Percentiles rank a stretch among this genome's conserved stretches.
Evolutionary conservation across 1,284 basidiomycete species (phyloP).

Genomic region (Gastroboletus turbinatus): DNA sequence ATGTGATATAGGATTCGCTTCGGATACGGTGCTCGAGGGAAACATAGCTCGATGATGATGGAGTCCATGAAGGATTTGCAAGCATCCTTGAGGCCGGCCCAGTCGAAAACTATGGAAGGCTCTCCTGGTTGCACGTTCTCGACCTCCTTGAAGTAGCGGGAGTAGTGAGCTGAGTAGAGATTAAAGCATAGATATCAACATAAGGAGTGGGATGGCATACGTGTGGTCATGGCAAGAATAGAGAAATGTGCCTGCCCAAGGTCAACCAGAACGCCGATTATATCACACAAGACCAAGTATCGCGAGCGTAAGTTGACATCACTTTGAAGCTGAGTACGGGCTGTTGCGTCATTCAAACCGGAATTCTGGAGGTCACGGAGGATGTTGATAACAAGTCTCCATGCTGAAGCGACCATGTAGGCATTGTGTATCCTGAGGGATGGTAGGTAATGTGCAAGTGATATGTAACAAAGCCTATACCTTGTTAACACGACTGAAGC

Average conservation of each 20-base stretch:
- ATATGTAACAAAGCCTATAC: conserved; percentile 36
- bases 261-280: conserved; percentile 56
- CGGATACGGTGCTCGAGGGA: conserved; percentile 65
- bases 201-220: conserved; percentile 41
- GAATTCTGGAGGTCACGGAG: conserved; percentile 51
- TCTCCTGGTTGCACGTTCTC: conserved; percentile 42
- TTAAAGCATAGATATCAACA: conserved; percentile 14
- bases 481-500: conserved; percentile 58
- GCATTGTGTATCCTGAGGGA: conserved; percentile 68
- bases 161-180: conserved; percentile 55
- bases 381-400: conserved; percentile 62
- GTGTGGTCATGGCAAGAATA: conserved; percentile 59
- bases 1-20: conserved; percentile 61
- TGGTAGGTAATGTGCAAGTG: neutral
- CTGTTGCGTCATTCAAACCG: conserved; percentile 52
- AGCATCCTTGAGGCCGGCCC: conserved; percentile 53
- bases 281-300: conserved; percentile 64
- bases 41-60: conserved; percentile 74
- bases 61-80: conserved; percentile 77
- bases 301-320: conserved; percentile 50
- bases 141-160: conserved; percentile 59
- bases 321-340: conserved; percentile 50
- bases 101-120: conserved; percentile 58
- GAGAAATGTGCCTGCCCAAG: conserved; percentile 62
- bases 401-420: conserved; percentile 73